A percentile compares a stretch with the other conserved stretches of the same genome.
Evolutionary conservation across 1,284 basidiomycete species (phyloP).

Genomic region (Porogramme epimiltina): DNA sequence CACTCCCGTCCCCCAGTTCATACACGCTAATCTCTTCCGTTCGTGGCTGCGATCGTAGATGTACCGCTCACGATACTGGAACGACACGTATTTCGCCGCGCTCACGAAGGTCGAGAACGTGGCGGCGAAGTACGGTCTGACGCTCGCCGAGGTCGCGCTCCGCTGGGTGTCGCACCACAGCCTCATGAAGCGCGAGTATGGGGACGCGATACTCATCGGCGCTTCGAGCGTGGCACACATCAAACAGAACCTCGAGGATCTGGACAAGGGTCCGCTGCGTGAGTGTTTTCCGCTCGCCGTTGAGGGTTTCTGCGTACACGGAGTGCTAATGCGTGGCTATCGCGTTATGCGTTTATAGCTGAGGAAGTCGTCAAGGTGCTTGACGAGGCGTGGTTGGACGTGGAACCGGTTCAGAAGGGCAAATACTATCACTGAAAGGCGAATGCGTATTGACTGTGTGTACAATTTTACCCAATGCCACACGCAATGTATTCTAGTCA

Average conservation of each 20-base stretch:
- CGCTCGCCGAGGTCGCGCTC: slow-evolving; percentile 51
- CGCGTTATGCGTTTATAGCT: slow-evolving; percentile 18
- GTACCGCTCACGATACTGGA: slow-evolving; percentile 44
- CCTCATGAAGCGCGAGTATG: slow-evolving; percentile 45
- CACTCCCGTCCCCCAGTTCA: too few relatives aligned
- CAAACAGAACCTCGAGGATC: slow-evolving; percentile 52
- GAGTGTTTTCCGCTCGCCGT: slow-evolving; percentile 26
- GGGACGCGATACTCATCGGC: slow-evolving; percentile 56
- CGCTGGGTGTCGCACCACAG: slow-evolving; percentile 59
- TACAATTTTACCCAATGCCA: too few relatives aligned
- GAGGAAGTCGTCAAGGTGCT: slow-evolving; percentile 39
- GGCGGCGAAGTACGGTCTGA: slow-evolving; percentile 42
- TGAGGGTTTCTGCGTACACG: neutral
- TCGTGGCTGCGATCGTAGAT: slow-evolving; percentile 14
- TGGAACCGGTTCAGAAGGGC: slow-evolving; percentile 29
- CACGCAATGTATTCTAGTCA: too few relatives aligned
- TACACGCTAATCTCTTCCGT: neutral
- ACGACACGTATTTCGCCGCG: slow-evolving; percentile 50
- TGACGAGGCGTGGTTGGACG: slow-evolving; percentile 41
- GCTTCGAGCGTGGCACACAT: slow-evolving; percentile 52
- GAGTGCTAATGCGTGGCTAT: neutral
- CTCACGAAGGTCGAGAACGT: slow-evolving; percentile 39
- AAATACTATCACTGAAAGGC: slow-evolving; percentile 33
- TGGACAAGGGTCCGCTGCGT: slow-evolving; percentile 61
- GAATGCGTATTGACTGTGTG: too few relatives aligned